These are phyloP conservation scores for Geotrichum carabidarum DNA, from an alignment of 1,139 yeast genomes.

Conservation along the genomic window DNA sequence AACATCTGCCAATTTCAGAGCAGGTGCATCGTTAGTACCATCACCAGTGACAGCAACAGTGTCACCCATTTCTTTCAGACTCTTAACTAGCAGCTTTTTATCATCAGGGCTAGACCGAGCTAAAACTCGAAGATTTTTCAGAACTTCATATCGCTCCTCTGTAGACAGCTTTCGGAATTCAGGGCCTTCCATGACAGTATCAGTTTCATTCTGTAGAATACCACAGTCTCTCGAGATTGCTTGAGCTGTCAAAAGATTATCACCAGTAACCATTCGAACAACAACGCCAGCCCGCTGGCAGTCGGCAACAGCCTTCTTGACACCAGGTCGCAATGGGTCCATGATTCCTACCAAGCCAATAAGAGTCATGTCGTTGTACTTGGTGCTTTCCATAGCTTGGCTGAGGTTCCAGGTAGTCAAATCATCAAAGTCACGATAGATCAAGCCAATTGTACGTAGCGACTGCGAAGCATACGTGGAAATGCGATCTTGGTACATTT, in stretches of 20 bases:
- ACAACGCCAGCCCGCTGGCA: constrained; percentile 89
- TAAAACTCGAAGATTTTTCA: constrained; percentile 72
- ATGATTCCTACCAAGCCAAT: constrained; percentile 81
- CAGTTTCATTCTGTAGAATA: constrained; percentile 51
- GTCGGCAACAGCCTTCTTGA: constrained; percentile 76
- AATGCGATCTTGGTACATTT: constrained; percentile 45
- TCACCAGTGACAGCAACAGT: constrained; percentile 99
- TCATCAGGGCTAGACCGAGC: constrained; percentile 97
- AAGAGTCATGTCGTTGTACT: constrained; percentile 32
- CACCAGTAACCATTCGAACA: constrained; percentile 98
- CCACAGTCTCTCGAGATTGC: constrained; percentile 87
- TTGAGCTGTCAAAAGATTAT: constrained; percentile 79
- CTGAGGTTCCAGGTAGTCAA: constrained; percentile 61
- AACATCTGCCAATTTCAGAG: constrained; percentile 73
- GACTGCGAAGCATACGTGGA: constrained; percentile 68
- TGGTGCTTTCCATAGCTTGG: constrained; percentile 33
- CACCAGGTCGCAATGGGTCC: constrained; percentile 91
- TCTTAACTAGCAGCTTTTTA: constrained; percentile 77
- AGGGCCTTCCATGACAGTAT: constrained; percentile 90
- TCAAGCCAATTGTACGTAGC: constrained; percentile 78
- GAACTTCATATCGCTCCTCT: constrained; percentile 53
- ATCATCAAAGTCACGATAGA: constrained; percentile 61
- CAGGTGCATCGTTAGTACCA: constrained; percentile 86
- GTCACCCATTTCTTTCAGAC: constrained; percentile 75
- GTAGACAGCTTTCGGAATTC: constrained; percentile 62